Base-by-base conservation (phyloP, 116 monocot species). In the Phalaenopsis hybrid region DNA sequence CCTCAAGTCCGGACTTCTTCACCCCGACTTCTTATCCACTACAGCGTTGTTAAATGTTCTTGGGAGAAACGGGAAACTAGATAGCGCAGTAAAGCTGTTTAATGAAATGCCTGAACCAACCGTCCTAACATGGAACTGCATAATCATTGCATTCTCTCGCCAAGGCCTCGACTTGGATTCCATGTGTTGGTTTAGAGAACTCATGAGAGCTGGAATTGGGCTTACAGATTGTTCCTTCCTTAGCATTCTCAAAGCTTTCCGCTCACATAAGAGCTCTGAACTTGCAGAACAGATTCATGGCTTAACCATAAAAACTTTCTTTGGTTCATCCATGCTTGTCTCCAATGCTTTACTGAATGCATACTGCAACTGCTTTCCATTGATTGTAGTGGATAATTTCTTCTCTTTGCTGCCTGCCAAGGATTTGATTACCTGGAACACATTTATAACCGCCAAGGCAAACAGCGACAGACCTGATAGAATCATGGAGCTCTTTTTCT, bases 341-440 rank as follows among this genome's bases (percentile, higher is more conserved):
- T 79, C 74, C 0, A 96, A 96, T 86, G 82, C 89, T 55, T 79
- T 96, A 49, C 73, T 96, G 31, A 81, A 82, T 82, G 81, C 76
- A 16, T 90, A 92, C 69, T 85, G 79, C 8, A 81, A 51, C 44
- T 89, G 83, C 78, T 83, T 55, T 33, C 57, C 78, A 15, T 45
- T 37, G 3, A 44, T 68, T 46, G 28, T 28, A 6, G 85, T 82
- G 0, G 89, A 89, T 83, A 84, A 25, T 46, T 81, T 89, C 52
- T 89, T 92, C 78, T 37, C 49, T 25, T 44, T 68, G 20, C 59
- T 90, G 77, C 15, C 84, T 15, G 74, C 85, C 50, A 84, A 79
- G 23, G 93, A 96, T 82, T 75, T 85, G 49, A 84, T 89, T 57
- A 86, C 91, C 46, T 96, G 93, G 93, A 96, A 93, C 80, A 92